These are phyloP conservation scores for Tetrahymena thermophila DNA, from an alignment of 73 alveolate species.

Conservation along the genomic window DNA sequence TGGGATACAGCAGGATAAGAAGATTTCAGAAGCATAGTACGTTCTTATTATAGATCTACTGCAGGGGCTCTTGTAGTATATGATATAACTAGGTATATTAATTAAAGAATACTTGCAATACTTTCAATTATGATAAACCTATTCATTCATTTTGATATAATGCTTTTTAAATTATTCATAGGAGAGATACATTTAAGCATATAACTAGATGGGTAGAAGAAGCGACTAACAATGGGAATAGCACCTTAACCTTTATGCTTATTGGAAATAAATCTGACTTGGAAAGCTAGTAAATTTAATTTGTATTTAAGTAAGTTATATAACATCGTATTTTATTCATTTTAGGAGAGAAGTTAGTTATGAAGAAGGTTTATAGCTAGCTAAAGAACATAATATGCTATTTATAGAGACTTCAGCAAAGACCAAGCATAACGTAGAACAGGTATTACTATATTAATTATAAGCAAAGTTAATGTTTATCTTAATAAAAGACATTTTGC, in stretches of 20 bases:
- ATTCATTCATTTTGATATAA: neutral
- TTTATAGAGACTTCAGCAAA: constrained; percentile 84
- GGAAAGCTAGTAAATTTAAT: constrained; percentile 21
- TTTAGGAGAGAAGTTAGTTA: constrained; percentile 51
- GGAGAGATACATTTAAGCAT: constrained; percentile 44
- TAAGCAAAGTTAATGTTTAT: neutral
- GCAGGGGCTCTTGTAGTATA: constrained; percentile 84
- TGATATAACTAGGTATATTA: constrained; percentile 68
- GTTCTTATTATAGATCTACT: constrained; percentile 82
- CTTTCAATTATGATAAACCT: neutral
- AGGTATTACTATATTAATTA: constrained; percentile 2
- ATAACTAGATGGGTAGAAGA: constrained; percentile 49
- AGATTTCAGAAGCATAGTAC: constrained; percentile 78
- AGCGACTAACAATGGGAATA: constrained; percentile 37
- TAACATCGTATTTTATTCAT: neutral
- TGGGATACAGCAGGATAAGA: constrained; percentile 99
- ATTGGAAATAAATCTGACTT: constrained; percentile 55
- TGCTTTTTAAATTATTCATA: neutral
- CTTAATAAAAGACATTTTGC: neutral
- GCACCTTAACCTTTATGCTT: constrained; percentile 24
- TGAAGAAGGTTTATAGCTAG: constrained; percentile 67
- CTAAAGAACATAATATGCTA: constrained; percentile 54
- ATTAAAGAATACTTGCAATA: neutral
- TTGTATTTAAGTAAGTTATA: neutral
- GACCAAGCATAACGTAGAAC: constrained; percentile 49